Evolutionary conservation across 768 basidiomycete genomes (phyloP), one percentile per base, ranked within the genome.

Genomic region (Psilocybe subaeruginosa): DNA sequence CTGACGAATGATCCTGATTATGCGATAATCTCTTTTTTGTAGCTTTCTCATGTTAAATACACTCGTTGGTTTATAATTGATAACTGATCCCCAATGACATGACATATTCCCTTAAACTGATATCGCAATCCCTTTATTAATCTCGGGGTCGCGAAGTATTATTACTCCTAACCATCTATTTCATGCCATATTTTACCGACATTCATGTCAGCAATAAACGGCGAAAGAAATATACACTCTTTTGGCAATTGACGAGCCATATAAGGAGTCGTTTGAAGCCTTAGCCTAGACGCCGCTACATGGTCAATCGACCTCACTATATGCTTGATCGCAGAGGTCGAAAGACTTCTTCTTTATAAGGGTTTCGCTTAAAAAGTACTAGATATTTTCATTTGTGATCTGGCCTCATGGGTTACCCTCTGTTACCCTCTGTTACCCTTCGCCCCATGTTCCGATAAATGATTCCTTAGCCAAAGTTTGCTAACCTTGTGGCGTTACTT

Each of bases 161-260:
- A 30, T 30, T 35, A 11, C 33, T 7, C 4, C 14, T 43, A 12
- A 43, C 14, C 14, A 43, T 12, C 14, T 43, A 43, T n/a, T 43
- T 43, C 14, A 14, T 43, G 11, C n/a, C 11, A n/a, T 43, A 1
- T 43, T 33, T n/a, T 48, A 27, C 23, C 14, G 33, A 35, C 6
- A 2, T 11, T 35, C 11, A 35, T 30, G 41, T 11, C n/a, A n/a
- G 41, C 14, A 14, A 43, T 43, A n/a, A 16, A 43, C 14, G n/a
- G 3, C n/a, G 43, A 51, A 49, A 46, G 4, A 58, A 54, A 39
- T 30, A 9, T 33, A 46, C 50, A 50, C 62, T 35, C 45, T 64
- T 67, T 60, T 50, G 61, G 64, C 33, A 65, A 61, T 56, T 31
- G 54, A 33, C 37, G 60, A 58, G 17, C 65, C 65, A 63, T 66